Base-by-base conservation (phyloP, 2,329 filamentous ascomycete species). In the Ambrosiella cleistominuta region DNA sequence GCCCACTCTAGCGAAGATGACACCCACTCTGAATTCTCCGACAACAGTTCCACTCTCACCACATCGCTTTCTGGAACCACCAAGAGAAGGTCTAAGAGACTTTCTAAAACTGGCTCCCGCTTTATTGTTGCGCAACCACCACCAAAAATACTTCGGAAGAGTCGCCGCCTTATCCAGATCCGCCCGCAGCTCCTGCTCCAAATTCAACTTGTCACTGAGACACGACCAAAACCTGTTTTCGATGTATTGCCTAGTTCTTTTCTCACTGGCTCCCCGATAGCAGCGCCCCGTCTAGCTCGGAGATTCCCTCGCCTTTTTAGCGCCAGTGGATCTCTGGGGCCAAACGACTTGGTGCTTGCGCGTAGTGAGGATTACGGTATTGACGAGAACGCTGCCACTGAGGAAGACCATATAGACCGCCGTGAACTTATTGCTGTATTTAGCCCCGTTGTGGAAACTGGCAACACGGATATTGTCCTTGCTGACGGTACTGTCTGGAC, bases 161-260 rank as follows among this genome's bases (percentile, higher is more conserved):
- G 84, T 65, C 75, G 85, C 27, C 76, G 83, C 62, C 72, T 88
- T 40, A 74, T 85, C 12, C 79, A 83, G 64, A 74, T 85, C 37
- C 79, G 84, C 13, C 84, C 85, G 9, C 80, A 80, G 56, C 70
- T 88, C 15, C 70, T 88, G 5, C 74, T 90, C 5, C 86, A 91
- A 67, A 71, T 90, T 13, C 86, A 89, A 65, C 75, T 79, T 59
- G 67, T 88, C n/a, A 69, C 74, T 45, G 75, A 80, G 61, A 73
- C 73, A 13, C 78, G 85, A 27, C 83, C 84, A 0, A 75, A 75
- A 56, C 86, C 86, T 0, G 77, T 80, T 3, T 81, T 87, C 62
- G 86, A 91, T 63, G 79, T 88, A n/a, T 76, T 88, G 47, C 84
- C 85, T 0, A 80, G 82, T 1, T 79, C 78, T n/a, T 72, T 78